These are phyloP conservation scores for Ophiostoma pallidulum DNA, from an alignment of 2,329 filamentous ascomycete species.

Conservation along the genomic window DNA sequence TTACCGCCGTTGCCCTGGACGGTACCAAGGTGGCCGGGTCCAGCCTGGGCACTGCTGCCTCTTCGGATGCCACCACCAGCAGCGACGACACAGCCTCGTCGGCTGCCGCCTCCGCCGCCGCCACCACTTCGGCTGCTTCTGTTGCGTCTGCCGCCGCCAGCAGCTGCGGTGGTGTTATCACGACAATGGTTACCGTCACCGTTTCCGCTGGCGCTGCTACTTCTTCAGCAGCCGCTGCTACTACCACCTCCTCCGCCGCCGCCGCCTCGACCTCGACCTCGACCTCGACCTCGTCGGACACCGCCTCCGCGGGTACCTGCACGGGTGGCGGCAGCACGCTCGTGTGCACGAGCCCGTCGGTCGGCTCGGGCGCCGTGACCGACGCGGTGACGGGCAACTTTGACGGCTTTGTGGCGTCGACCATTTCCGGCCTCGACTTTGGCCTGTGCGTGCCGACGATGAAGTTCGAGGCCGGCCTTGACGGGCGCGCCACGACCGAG, in stretches of 20 bases:
- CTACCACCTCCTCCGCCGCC: not conserved
- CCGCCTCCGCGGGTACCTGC: slow-evolving; percentile 5
- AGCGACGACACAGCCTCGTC: slow-evolving; percentile 12
- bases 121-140: not conserved
- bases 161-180: not conserved
- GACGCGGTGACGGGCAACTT: slow-evolving; percentile 15
- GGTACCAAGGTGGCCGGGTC: slow-evolving; percentile 20
- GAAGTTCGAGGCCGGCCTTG: slow-evolving; percentile 50
- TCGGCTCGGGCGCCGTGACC: slow-evolving; percentile 13
- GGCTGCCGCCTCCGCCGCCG: not conserved
- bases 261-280: not conserved
- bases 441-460: slow-evolving; percentile 47
- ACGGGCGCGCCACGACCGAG: slow-evolving; percentile 46
- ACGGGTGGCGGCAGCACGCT: slow-evolving; percentile 10
- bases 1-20: slow-evolving; percentile 33
- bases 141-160: not conserved
- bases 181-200: slow-evolving; percentile 6
- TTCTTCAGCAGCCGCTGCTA: not conserved
- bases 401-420: slow-evolving; percentile 15
- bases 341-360: slow-evolving; percentile 7
- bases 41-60: slow-evolving; percentile 21
- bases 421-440: slow-evolving; percentile 33
- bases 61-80: slow-evolving; percentile 22
- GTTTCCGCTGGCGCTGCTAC: not conserved
- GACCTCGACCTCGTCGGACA: not conserved